phyloP scores from a whole-genome alignment of 257 asterid species.

The Linderniella brevidens region DNA sequence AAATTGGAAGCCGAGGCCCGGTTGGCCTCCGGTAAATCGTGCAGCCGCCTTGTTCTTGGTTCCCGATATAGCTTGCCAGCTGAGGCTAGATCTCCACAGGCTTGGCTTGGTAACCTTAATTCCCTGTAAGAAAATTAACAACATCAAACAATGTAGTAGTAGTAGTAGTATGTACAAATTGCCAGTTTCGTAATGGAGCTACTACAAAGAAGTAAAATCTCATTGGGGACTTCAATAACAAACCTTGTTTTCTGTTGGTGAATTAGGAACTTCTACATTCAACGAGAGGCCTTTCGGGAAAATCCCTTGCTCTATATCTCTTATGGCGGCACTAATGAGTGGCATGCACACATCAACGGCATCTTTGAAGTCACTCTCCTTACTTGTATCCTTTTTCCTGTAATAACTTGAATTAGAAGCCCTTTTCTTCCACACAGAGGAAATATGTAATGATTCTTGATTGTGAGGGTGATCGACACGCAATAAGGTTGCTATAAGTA shows the following conservation, averaged over 20 bases:
- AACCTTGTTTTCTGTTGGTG: constrained; percentile 78
- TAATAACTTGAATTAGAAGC: constrained; percentile 8
- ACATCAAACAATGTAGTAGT: too few relatives aligned
- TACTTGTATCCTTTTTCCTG: constrained; percentile 74
- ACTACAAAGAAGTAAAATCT: too few relatives aligned
- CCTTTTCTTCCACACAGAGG: too few relatives aligned
- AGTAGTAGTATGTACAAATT: too few relatives aligned
- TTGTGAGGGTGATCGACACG: too few relatives aligned
- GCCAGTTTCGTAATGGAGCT: too few relatives aligned
- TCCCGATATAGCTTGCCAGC: constrained; percentile 85
- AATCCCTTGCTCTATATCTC: constrained; percentile 66
- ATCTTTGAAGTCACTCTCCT: constrained; percentile 83
- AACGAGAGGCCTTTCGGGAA: constrained; percentile 67
- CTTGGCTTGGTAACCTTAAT: constrained; percentile 66
- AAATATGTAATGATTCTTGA: neutral
- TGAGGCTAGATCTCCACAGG: constrained; percentile 47
- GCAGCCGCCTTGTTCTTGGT: constrained; percentile 57
- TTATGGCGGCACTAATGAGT: constrained; percentile 48
- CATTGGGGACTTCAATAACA: too few relatives aligned
- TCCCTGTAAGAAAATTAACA: constrained; percentile 32
- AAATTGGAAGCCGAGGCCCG: constrained; percentile 72
- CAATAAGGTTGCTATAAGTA: constrained; percentile 14
- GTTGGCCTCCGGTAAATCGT: constrained; percentile 56
- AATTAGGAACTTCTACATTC: constrained; percentile 56
- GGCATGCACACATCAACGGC: constrained; percentile 76